phyloP scores from a whole-genome alignment of 225 moss, liverwort and hornwort species.

The Ulota crispa region DNA sequence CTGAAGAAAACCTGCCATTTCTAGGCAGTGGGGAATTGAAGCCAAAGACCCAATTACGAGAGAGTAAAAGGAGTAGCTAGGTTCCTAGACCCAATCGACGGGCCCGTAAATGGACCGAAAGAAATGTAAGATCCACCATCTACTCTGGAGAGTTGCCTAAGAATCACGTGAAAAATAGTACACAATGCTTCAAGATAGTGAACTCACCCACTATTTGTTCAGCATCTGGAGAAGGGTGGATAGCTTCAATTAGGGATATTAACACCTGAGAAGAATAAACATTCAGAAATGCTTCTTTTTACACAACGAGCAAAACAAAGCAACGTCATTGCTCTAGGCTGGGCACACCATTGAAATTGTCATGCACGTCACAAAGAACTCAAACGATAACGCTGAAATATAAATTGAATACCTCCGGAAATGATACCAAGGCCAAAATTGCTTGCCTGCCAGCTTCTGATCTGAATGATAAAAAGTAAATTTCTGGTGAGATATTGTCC shows the following conservation, averaged over 20 bases:
- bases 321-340: background rate
- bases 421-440: constrained; percentile 65
- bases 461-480: constrained; percentile 45
- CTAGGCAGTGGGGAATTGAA: background rate
- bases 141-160: background rate
- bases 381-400: background rate
- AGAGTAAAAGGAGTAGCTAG: background rate
- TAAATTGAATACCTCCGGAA: constrained; percentile 74
- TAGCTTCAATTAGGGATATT: constrained; percentile 51
- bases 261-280: constrained; percentile 60
- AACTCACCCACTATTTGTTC: constrained; percentile 46
- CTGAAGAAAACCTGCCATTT: constrained; percentile 1
- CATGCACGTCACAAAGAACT: background rate
- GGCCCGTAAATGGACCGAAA: background rate
- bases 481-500: background rate
- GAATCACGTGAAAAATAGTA: constrained; percentile 7
- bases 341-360: background rate
- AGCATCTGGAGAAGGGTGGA: constrained; percentile 45
- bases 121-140: background rate
- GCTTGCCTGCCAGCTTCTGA: constrained; percentile 82
- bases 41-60: background rate
- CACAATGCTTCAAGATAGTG: constrained; percentile 7
- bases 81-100: background rate
- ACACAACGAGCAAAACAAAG: constrained; percentile 3
- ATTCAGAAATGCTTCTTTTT: constrained; percentile 21